Evolutionary conservation across 2,329 filamentous ascomycete species (phyloP).

Genomic region (Fusarium newnesense): DNA sequence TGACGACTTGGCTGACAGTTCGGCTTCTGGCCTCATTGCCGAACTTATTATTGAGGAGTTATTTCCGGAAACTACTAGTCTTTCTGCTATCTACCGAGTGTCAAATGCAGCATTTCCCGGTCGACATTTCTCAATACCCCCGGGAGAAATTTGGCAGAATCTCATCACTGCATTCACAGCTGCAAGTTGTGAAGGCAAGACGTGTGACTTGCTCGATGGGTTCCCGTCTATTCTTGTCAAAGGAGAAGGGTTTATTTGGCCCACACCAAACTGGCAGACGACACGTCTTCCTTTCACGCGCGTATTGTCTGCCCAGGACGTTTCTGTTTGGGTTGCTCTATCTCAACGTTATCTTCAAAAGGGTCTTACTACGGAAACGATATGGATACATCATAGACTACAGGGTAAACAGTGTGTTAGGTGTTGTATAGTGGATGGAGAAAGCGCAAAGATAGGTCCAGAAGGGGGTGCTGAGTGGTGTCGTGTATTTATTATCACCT

Average conservation of each 20-base stretch:
- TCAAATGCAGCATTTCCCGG: fast-evolving
- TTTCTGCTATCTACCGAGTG: not conserved
- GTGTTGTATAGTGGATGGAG: not conserved
- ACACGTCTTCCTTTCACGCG: not conserved
- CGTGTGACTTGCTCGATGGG: fast-evolving
- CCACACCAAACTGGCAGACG: fast-evolving
- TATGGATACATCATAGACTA: not conserved
- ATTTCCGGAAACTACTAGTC: fast-evolving
- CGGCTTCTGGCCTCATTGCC: fast-evolving
- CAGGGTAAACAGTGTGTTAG: not conserved
- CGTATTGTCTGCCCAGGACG: fast-evolving
- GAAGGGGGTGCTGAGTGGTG: fast-evolving
- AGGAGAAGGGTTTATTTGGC: not conserved
- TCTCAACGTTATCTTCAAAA: no score
- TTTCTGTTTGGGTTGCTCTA: not conserved
- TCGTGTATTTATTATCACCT: not conserved
- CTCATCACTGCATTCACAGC: fast-evolving
- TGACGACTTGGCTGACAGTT: fast-evolving
- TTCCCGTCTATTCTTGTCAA: fast-evolving
- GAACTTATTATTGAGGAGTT: fast-evolving
- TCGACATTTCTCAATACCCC: fast-evolving
- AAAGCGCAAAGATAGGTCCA: fast-evolving
- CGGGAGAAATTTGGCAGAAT: fast-evolving
- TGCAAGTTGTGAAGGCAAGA: not conserved
- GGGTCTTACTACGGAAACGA: no score